Conservation (phyloP, 345 rosid genomes). For the Eucalyptus microcorys region DNA sequence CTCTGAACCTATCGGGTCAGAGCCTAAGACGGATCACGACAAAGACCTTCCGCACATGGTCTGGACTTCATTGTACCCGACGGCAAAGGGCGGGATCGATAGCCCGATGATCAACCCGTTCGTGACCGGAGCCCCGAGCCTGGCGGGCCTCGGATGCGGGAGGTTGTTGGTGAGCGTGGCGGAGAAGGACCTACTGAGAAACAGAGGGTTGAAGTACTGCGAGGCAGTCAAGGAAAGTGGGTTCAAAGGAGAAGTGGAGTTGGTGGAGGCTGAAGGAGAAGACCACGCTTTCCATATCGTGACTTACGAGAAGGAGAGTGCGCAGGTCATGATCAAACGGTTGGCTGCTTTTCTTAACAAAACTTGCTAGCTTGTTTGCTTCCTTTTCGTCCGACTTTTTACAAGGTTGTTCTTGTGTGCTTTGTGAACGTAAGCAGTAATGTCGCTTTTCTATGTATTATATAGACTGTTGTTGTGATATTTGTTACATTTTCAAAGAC, state of each 20-base stretch:
- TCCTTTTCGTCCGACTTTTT: no score
- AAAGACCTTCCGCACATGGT: background rate
- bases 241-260: constrained; percentile 22
- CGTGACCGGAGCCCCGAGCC: constrained; percentile 8
- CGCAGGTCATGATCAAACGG: background rate
- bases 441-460: background rate
- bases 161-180: constrained; percentile 21
- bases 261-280: constrained; percentile 11
- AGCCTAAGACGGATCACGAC: background rate
- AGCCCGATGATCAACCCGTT: constrained; percentile 29
- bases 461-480: background rate
- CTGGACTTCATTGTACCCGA: constrained; percentile 19
- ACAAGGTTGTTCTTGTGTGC: background rate
- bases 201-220: constrained; percentile 13
- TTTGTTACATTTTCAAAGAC: background rate
- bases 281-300: constrained; percentile 31
- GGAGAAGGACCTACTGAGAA: constrained; percentile 10
- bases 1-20: constrained; percentile 24
- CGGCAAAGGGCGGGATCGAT: constrained; percentile 12
- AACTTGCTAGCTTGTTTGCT: no score
- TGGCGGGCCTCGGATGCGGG: constrained; percentile 15
- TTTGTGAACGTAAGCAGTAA: background rate
- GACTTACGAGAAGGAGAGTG: constrained; percentile 6
- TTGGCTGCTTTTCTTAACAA: no score
- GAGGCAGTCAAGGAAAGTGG: constrained; percentile 20